A percentile compares a stretch with the other conserved stretches of the same genome.
These are phyloP conservation scores for Phytophthora crassamura DNA, from an alignment of 352 stramenopile species.

Conservation along the genomic window DNA sequence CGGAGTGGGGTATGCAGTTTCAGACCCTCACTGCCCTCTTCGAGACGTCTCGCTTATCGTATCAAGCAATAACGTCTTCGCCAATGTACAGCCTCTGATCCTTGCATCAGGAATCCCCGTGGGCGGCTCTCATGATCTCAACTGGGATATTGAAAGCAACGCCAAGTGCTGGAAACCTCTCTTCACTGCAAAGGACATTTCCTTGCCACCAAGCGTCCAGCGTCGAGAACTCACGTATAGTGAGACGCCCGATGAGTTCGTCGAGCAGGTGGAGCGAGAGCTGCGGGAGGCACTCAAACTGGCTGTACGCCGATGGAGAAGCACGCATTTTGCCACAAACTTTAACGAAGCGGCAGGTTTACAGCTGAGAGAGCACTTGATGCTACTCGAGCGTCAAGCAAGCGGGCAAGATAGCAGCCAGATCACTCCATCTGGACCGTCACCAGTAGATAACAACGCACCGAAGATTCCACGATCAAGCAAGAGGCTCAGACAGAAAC, in stretches of 20 bases:
- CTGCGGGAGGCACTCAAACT: constrained; percentile 86
- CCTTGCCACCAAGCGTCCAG: constrained; percentile 50
- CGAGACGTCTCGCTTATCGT: constrained; percentile 87
- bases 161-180: constrained; percentile 88
- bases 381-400: constrained; percentile 64
- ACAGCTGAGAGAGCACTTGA: constrained; percentile 79
- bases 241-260: constrained; percentile 56
- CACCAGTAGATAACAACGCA: constrained; percentile 4
- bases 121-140: constrained; percentile 59
- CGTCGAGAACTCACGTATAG: constrained; percentile 62
- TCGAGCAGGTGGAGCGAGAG: constrained; percentile 79
- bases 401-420: constrained; percentile 14
- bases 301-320: constrained; percentile 90
- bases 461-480: constrained; percentile 19
- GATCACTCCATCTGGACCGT: not conserved
- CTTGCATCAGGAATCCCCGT: not conserved
- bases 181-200: constrained; percentile 45
- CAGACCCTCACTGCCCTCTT: constrained; percentile 86
- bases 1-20: constrained; percentile 75
- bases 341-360: constrained; percentile 89
- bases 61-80: constrained; percentile 91
- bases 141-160: constrained; percentile 88
- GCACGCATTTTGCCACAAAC: constrained; percentile 75
- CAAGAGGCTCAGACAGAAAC: constrained; percentile 30
- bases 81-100: constrained; percentile 78